Percentiles rank a stretch among this genome's conserved stretches.
These are phyloP conservation scores for Rosa persica DNA, from an alignment of 306 rosid species.

Conservation along the genomic window DNA sequence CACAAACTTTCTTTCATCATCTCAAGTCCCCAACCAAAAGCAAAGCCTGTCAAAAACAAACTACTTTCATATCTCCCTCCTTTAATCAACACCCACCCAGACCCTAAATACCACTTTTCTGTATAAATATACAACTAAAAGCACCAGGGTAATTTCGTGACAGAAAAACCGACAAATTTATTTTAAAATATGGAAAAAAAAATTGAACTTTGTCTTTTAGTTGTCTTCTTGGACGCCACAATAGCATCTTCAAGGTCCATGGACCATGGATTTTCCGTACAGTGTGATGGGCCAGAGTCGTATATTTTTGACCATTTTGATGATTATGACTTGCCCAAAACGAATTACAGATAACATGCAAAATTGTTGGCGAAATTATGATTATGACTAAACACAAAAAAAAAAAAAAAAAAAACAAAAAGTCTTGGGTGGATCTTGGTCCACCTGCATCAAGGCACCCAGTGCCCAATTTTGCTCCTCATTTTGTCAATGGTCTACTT, in stretches of 20 bases:
- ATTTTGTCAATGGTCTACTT: no score
- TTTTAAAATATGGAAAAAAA: background rate
- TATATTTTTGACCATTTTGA: background rate
- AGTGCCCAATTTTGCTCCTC: no score
- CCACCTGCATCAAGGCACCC: no score
- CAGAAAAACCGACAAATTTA: background rate
- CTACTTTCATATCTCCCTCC: slow-evolving; percentile 25
- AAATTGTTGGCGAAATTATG: background rate
- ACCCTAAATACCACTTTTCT: background rate
- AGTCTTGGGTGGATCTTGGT: no score
- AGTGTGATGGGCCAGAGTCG: slow-evolving; percentile 24
- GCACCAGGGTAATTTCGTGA: slow-evolving; percentile 16
- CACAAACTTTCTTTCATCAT: slow-evolving; percentile 44
- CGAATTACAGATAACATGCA: background rate
- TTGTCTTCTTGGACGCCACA: slow-evolving; percentile 47
- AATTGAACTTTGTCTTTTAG: slow-evolving; percentile 34
- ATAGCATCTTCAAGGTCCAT: slow-evolving; percentile 23
- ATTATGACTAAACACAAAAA: background rate
- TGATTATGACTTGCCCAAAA: background rate
- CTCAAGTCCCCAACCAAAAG: slow-evolving; percentile 37
- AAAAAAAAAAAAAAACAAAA: no score
- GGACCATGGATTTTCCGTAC: slow-evolving; percentile 38
- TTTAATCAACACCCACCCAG: slow-evolving; percentile 33
- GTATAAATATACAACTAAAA: background rate
- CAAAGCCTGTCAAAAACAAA: slow-evolving; percentile 42